Conservation (phyloP, 2,329 filamentous ascomycete species). For the Trichoderma sp. region DNA sequence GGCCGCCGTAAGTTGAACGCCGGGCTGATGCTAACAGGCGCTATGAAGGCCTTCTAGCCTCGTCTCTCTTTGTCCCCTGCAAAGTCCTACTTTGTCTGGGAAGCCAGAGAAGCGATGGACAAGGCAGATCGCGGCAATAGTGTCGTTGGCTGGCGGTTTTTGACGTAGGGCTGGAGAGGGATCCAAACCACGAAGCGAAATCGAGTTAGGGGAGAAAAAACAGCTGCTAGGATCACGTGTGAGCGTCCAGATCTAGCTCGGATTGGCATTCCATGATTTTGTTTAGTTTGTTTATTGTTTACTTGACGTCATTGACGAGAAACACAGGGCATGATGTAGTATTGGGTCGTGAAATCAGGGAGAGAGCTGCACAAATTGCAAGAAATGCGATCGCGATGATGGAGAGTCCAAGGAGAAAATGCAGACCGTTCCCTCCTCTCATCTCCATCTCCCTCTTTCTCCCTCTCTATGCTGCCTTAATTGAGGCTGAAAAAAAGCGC, state of each 20-base stretch:
- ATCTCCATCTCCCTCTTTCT: not conserved
- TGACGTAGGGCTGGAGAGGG: not conserved
- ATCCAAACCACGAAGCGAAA: not conserved
- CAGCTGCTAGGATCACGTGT: not conserved
- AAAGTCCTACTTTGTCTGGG: not conserved
- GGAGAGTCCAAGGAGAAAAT: not conserved
- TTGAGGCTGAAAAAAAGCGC: not conserved
- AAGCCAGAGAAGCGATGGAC: not conserved
- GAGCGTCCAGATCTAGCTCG: not conserved
- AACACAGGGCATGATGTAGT: not conserved
- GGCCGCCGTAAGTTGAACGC: not conserved
- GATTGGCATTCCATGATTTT: not conserved
- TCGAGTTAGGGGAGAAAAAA: not conserved
- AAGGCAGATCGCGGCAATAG: constrained; percentile 18
- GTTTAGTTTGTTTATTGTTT: constrained; percentile 7
- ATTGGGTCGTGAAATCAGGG: not conserved
- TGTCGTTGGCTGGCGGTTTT: not conserved
- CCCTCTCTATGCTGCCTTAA: not conserved
- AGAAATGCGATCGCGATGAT: not conserved
- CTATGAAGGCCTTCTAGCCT: not conserved
- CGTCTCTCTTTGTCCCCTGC: not conserved
- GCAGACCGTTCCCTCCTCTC: not conserved
- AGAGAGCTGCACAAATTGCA: not conserved
- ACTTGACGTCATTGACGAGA: constrained; percentile 8
- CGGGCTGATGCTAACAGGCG: not conserved